Conservation (phyloP, 768 basidiomycete species). For the Naganishia kalamii region DNA sequence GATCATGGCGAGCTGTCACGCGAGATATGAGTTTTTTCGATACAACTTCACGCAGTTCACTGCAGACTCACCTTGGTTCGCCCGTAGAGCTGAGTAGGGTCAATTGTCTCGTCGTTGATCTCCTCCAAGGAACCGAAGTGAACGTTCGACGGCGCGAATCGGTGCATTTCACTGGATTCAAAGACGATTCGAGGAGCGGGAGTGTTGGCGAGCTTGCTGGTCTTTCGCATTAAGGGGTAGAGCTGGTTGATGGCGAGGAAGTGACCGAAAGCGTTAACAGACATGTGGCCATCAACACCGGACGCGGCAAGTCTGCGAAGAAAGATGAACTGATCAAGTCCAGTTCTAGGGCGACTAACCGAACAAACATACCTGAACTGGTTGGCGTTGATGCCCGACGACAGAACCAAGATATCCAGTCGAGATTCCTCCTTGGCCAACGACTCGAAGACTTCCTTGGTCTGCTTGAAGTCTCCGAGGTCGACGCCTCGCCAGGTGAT, state of each 20-base stretch:
- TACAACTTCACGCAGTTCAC: neutral
- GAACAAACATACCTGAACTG: constrained; percentile 25
- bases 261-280: constrained; percentile 44
- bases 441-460: constrained; percentile 36
- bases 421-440: constrained; percentile 31
- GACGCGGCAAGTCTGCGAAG: constrained; percentile 13
- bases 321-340: neutral
- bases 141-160: constrained; percentile 43
- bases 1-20: constrained; percentile 42
- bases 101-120: constrained; percentile 45
- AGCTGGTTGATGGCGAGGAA: constrained; percentile 51
- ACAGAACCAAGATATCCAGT: constrained; percentile 37
- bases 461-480: constrained; percentile 34
- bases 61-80: constrained; percentile 47
- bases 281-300: constrained; percentile 37
- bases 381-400: constrained; percentile 39
- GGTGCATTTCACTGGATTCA: constrained; percentile 49
- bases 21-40: neutral
- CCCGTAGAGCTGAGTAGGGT: constrained; percentile 46
- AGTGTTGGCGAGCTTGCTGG: constrained; percentile 36
- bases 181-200: constrained; percentile 48
- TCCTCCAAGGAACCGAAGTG: constrained; percentile 48
- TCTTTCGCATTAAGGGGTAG: constrained; percentile 48
- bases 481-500: constrained; percentile 39
- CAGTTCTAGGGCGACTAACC: neutral